Evolutionary conservation across 2,329 filamentous ascomycete species (phyloP).

Genomic region (Scedosporium dehoogii): DNA sequence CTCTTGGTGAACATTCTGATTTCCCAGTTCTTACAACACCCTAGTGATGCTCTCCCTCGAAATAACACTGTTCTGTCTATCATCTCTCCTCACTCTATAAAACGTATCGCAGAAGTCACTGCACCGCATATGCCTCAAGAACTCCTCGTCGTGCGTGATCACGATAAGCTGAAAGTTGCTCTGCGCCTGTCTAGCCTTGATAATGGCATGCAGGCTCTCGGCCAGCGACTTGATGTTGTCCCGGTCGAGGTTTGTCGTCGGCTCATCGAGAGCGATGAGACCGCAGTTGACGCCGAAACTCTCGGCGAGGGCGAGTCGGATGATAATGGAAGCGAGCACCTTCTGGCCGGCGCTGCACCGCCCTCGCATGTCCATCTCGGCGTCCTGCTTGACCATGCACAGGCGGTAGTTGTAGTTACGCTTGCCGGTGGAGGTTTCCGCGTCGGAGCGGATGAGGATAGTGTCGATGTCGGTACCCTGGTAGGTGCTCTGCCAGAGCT

Average conservation of each 20-base stretch:
- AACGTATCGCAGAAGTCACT: slow-evolving; percentile 89
- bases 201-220: slow-evolving; percentile 76
- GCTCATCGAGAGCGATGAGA: slow-evolving; percentile 92
- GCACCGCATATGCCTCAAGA: slow-evolving; percentile 85
- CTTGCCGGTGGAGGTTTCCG: slow-evolving; percentile 62
- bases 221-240: slow-evolving; percentile 92
- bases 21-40: slow-evolving; percentile 21
- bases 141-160: slow-evolving; percentile 98
- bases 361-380: slow-evolving; percentile 98
- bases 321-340: slow-evolving; percentile 93
- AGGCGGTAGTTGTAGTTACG: slow-evolving; percentile 94
- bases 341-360: slow-evolving; percentile 95
- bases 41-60: slow-evolving; percentile 54
- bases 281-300: slow-evolving; percentile 95
- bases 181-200: slow-evolving; percentile 71
- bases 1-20: too few relatives aligned
- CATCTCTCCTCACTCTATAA: slow-evolving; percentile 74
- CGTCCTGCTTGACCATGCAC: slow-evolving; percentile 94
- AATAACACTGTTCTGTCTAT: slow-evolving; percentile 81
- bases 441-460: slow-evolving; percentile 88
- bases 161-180: slow-evolving; percentile 96
- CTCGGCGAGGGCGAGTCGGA: slow-evolving; percentile 88
- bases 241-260: slow-evolving; percentile 89
- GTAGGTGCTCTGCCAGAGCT: slow-evolving; percentile 96
- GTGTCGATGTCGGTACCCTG: slow-evolving; percentile 96